Evolutionary conservation across 2,329 filamentous ascomycete species (phyloP), one percentile per base, ranked within the genome.

Genomic region (Phialocephala subalpina): DNA sequence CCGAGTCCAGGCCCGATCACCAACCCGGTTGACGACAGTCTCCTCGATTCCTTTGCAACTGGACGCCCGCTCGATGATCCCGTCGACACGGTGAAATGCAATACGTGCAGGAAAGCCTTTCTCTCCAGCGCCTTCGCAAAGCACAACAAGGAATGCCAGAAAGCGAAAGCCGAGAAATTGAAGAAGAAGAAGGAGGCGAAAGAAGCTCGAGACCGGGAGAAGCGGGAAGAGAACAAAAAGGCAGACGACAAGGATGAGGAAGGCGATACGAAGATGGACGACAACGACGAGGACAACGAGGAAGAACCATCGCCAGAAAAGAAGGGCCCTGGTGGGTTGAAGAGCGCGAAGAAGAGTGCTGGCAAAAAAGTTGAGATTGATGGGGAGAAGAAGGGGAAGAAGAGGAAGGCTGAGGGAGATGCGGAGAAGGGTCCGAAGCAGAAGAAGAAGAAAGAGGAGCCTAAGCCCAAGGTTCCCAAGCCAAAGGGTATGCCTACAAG

Each of bases 391-490:
- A 90, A 90, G 73, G 88, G 90, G 57, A 94, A 94, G 83, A 94
- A 94, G 80, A 84, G 91, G 65, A 94, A 93, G 79, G 90, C 91
- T 8, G 90, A 93, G 62, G 86, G 82, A 8, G 90, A 94, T 72
- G 86, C 87, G n/a, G 91, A 93, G 61, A 96, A 96, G 80, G 91
- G 87, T 18, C 91, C 92, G 0, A 96, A 95, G 79, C 87, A 90
- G 70, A 97, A 97, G 83, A 97, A 97, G 83, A 97, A 97, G 83
- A 97, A 97, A 81, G 93, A 97, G 69, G 93, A 97, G 75, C 90
- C 90, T 0, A 97, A 97, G 77, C 84, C 90, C 22, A 97, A 97
- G 79, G 84, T 87, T 0, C 86, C 92, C 0, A 97, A 97, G 75
- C 91, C 92, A 0, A 97, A 97, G 83, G 93, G 87, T 88, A 80